phyloP scores from a whole-genome alignment of 495 filamentous ascomycete species.

The Letharia columbiana region DNA sequence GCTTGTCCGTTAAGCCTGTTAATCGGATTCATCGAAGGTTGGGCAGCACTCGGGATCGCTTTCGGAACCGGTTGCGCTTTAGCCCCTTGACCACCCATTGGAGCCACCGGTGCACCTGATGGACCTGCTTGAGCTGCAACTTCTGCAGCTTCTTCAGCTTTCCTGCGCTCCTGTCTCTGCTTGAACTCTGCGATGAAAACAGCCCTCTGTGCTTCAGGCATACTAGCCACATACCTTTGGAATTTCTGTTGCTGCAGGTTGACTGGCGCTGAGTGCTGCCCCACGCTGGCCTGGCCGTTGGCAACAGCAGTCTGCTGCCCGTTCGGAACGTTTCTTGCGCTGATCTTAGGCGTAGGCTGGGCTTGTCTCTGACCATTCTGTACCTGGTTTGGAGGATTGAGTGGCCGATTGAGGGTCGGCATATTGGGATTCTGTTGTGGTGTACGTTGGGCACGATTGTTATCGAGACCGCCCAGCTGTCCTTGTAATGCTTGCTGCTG shows the following conservation, averaged over 20 bases:
- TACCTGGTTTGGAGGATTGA: constrained; percentile 38
- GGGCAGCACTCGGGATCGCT: not conserved
- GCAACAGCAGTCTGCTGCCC: constrained; percentile 1
- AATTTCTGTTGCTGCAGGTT: constrained; percentile 10
- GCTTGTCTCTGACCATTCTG: constrained; percentile 30
- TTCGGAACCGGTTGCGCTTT: not conserved
- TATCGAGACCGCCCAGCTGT: constrained; percentile 38
- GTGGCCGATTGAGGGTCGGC: constrained; percentile 52
- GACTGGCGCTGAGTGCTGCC: constrained; percentile 34
- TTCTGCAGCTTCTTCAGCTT: constrained; percentile 18
- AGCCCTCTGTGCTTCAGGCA: constrained; percentile 6
- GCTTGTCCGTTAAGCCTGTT: constrained; percentile 2
- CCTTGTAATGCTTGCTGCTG: constrained; percentile 39
- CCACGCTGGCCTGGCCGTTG: constrained; percentile 14
- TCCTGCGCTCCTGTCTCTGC: constrained; percentile 19
- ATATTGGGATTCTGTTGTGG: constrained; percentile 42
- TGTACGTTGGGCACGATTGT: constrained; percentile 18
- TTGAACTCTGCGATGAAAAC: constrained; percentile 24
- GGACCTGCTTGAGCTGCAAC: constrained; percentile 12
- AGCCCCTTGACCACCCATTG: not conserved
- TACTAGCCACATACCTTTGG: constrained; percentile 3
- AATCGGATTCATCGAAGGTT: constrained; percentile 1
- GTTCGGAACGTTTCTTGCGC: constrained; percentile 1
- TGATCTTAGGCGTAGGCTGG: constrained; percentile 23
- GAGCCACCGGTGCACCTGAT: constrained; percentile 1